These are phyloP conservation scores for Lepidium aucheri DNA, from an alignment of 345 rosid species.

Conservation along the genomic window DNA sequence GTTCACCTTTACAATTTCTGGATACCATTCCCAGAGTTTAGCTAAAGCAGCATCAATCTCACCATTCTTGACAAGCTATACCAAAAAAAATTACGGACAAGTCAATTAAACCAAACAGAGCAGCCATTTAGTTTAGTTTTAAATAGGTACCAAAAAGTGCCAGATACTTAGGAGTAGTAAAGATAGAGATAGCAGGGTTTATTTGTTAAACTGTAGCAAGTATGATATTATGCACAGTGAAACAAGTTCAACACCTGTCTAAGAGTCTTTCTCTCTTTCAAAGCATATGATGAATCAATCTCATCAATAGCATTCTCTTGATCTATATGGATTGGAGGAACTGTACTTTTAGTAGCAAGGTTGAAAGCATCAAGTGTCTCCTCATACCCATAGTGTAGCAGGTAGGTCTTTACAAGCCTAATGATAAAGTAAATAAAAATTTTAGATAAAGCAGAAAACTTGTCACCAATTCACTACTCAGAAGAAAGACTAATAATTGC, in stretches of 20 bases:
- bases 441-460: not conserved
- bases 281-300: slow-evolving; percentile 55
- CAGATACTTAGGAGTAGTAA: not conserved
- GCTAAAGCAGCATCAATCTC: slow-evolving; percentile 62
- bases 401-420: slow-evolving; percentile 87
- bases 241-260: slow-evolving; percentile 57
- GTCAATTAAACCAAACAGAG: not conserved
- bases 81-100: slow-evolving; percentile 11
- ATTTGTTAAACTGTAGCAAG: not conserved
- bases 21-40: slow-evolving; percentile 71
- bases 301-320: slow-evolving; percentile 61
- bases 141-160: not conserved
- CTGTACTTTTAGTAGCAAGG: slow-evolving; percentile 58
- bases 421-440: slow-evolving; percentile 14
- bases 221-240: not conserved
- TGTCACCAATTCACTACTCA: not conserved
- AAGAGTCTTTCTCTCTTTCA: slow-evolving; percentile 62
- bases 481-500: not conserved
- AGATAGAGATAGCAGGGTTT: not conserved
- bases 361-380: slow-evolving; percentile 89
- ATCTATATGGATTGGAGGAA: slow-evolving; percentile 58
- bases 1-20: slow-evolving; percentile 74
- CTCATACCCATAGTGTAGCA: slow-evolving; percentile 88
- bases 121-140: not conserved
- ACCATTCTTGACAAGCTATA: slow-evolving; percentile 78